Evolutionary conservation across 2,329 filamentous ascomycete species (phyloP).

Genomic region (Trichoderma sp.): DNA sequence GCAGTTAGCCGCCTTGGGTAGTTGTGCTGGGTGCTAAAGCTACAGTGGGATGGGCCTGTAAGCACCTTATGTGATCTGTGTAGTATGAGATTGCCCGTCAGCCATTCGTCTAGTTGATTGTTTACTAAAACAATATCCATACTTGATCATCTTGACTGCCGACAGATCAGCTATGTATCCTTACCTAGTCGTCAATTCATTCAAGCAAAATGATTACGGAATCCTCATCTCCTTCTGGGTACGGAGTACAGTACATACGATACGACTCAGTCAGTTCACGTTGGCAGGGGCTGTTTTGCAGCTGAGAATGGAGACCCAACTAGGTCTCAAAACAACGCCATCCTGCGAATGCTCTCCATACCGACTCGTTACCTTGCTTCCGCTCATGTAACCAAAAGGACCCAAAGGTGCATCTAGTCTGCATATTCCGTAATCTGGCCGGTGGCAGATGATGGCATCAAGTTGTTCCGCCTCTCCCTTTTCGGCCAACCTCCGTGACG

Average conservation of each 20-base stretch:
- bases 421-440: neutral
- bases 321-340: neutral
- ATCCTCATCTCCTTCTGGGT: neutral
- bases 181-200: neutral
- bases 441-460: neutral
- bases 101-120: neutral
- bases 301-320: neutral
- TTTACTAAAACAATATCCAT: neutral
- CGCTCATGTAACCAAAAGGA: neutral
- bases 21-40: neutral
- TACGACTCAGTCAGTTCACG: neutral
- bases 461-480: slow-evolving; percentile 2
- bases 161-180: neutral
- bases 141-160: neutral
- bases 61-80: neutral
- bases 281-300: neutral
- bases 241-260: neutral
- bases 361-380: neutral
- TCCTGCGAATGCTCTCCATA: neutral
- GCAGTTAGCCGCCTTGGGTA: neutral
- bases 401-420: neutral
- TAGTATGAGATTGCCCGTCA: neutral
- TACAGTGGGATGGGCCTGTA: neutral
- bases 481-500: slow-evolving; percentile 10
- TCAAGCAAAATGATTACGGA: neutral